Percentiles rank a stretch among this genome's conserved stretches.
These are phyloP conservation scores for Piper longum DNA, from an alignment of 164 flowering plant genomes.

Conservation along the genomic window DNA sequence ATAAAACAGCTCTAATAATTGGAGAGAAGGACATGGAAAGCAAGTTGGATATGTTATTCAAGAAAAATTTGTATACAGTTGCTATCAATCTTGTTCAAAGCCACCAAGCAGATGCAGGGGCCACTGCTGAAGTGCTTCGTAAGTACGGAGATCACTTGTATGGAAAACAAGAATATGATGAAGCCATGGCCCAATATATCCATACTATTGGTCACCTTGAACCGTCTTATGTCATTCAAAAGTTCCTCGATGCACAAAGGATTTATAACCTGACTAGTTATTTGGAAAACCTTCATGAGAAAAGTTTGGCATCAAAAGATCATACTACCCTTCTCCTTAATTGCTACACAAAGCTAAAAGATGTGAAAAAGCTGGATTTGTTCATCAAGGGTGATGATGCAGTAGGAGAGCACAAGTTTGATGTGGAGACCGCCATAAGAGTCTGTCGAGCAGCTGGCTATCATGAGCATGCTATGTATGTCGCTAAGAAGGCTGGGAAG, in stretches of 20 bases:
- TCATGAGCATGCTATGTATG: constrained; percentile 99
- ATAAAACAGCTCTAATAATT: constrained; percentile 61
- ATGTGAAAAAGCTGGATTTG: constrained; percentile 70
- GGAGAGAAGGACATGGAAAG: constrained; percentile 99
- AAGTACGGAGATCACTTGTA: constrained; percentile 97
- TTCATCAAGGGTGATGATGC: constrained; percentile 89
- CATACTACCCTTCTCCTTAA: constrained; percentile 92
- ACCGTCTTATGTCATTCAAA: constrained; percentile 95
- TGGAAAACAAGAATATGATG: constrained; percentile 89
- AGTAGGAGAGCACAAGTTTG: constrained; percentile 80
- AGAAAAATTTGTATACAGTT: constrained; percentile 88
- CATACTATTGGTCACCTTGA: constrained; percentile 91
- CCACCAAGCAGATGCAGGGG: constrained; percentile 98
- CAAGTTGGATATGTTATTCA: constrained; percentile 96
- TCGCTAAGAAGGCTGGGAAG: constrained; percentile 87
- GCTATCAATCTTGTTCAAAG: constrained; percentile 95
- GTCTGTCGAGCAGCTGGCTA: constrained; percentile 97
- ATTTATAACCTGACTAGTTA: constrained; percentile 97
- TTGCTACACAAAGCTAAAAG: constrained; percentile 94
- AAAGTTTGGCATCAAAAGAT: constrained; percentile 91
- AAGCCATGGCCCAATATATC: constrained; percentile 94
- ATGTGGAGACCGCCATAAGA: constrained; percentile 95
- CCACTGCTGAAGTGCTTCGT: constrained; percentile 89
- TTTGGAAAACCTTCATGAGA: constrained; percentile 91
- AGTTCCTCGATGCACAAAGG: constrained; percentile 94